Evolutionary conservation across 1,139 yeast genomes (phyloP).

Genomic region (Kodamaea plutei): DNA sequence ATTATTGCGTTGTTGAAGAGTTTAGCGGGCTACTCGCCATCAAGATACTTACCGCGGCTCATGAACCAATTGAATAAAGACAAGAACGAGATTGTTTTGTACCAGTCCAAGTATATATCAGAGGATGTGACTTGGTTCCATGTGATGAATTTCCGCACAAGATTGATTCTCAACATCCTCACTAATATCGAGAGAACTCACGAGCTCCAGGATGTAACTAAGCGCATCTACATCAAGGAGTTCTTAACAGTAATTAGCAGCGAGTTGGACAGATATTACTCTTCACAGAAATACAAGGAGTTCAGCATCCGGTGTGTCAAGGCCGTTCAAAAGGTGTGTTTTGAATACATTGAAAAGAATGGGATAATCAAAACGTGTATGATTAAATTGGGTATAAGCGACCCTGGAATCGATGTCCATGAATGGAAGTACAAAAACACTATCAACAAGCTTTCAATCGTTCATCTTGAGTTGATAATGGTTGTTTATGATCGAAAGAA

Average conservation of each 20-base stretch:
- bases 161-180: conserved; percentile 19
- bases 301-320: conserved; percentile 27
- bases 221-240: conserved; percentile 18
- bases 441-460: conserved; percentile 19
- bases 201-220: conserved; percentile 13
- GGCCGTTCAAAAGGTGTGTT: conserved; percentile 21
- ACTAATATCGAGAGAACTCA: conserved; percentile 17
- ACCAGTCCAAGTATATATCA: conserved; percentile 16
- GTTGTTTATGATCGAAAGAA: too few relatives aligned
- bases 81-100: conserved; percentile 16
- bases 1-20: conserved; percentile 20
- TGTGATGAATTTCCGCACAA: conserved; percentile 18
- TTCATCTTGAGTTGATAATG: conserved; percentile 27
- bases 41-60: conserved; percentile 22
- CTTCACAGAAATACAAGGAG: conserved; percentile 24
- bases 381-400: conserved; percentile 30
- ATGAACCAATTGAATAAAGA: conserved; percentile 20
- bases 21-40: conserved; percentile 24
- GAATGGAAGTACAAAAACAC: conserved; percentile 24
- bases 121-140: conserved; percentile 19
- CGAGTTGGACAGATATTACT: conserved; percentile 26
- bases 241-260: conserved; percentile 23
- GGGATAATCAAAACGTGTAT: conserved; percentile 19
- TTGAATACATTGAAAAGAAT: conserved; percentile 14
- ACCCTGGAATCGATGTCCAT: conserved; percentile 21